phyloP scores from a whole-genome alignment of 2,329 filamentous ascomycete species.

The Penicillium crustosum region DNA sequence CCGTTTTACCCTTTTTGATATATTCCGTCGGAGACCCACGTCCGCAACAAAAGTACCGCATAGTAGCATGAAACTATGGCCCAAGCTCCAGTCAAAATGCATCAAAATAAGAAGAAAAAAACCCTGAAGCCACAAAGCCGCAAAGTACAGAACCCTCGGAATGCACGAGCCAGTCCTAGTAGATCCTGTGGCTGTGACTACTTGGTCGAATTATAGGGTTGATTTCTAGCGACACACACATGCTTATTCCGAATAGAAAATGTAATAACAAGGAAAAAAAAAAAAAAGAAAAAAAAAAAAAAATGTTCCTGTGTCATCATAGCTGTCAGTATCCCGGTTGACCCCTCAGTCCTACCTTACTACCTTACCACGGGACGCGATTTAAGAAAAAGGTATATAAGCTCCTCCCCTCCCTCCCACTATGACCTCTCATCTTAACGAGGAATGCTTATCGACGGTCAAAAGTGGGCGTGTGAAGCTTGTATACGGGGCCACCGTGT shows the following conservation, averaged over 20 bases:
- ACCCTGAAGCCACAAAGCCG: not conserved
- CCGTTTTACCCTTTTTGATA: not conserved
- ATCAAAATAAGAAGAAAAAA: not conserved
- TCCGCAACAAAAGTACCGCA: constrained; percentile 2
- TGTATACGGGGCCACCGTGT: constrained; percentile 96
- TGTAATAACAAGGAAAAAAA: not conserved
- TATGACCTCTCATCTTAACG: constrained; percentile 16
- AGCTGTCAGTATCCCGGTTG: not conserved
- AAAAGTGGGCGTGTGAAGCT: constrained; percentile 96
- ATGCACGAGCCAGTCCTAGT: constrained; percentile 18
- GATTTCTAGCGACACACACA: constrained; percentile 12
- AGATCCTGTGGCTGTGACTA: constrained; percentile 25
- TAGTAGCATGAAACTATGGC: constrained; percentile 7
- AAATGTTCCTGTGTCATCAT: constrained; percentile 11
- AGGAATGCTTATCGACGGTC: constrained; percentile 80
- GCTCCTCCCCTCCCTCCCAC: not conserved
- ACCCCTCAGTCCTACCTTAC: constrained; percentile 16
- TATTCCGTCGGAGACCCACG: not conserved
- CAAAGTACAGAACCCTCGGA: constrained; percentile 14
- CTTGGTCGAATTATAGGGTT: constrained; percentile 13
- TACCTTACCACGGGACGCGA: not conserved
- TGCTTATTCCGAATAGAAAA: not conserved
- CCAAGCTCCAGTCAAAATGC: constrained; percentile 16
- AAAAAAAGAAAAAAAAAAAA: not conserved
- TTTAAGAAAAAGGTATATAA: constrained; percentile 21